phyloP scores from a whole-genome alignment of 2,329 filamentous ascomycete genomes.

The Botryotinia narcissicola region DNA sequence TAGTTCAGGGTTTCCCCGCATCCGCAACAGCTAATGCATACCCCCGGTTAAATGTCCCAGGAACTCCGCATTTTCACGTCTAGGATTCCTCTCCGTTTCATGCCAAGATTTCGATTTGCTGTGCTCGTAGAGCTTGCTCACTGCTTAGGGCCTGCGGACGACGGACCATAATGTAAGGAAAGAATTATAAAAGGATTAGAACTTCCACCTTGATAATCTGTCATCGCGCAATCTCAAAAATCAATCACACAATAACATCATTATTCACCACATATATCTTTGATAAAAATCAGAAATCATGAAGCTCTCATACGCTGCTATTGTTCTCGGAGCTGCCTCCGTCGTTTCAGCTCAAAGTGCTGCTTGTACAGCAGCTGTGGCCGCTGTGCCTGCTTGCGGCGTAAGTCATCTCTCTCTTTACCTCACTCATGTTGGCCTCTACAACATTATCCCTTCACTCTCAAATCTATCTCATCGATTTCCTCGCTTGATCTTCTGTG shows the following conservation, averaged over 20 bases:
- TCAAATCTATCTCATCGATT: neutral
- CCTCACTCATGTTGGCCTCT: neutral
- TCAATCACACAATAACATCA: neutral
- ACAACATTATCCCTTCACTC: neutral
- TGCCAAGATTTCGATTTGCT: neutral
- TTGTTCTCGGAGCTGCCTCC: slow-evolving; percentile 5
- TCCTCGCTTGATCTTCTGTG: neutral
- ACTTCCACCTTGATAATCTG: neutral
- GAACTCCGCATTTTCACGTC: neutral
- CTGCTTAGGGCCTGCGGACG: neutral
- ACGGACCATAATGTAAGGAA: neutral
- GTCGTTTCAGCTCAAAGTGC: slow-evolving; percentile 11
- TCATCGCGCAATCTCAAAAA: neutral
- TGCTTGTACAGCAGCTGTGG: slow-evolving; percentile 8
- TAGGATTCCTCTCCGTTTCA: neutral
- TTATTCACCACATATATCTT: neutral
- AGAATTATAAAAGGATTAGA: neutral
- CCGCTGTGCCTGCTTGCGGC: slow-evolving; percentile 8
- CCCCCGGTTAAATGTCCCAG: neutral
- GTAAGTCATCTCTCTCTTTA: neutral
- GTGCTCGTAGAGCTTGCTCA: neutral
- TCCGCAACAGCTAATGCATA: neutral
- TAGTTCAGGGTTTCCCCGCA: slow-evolving; percentile 13
- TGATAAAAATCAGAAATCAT: neutral
- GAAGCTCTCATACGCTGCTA: slow-evolving; percentile 13